A percentile compares a stretch with the other conserved stretches of the same genome.
These are phyloP conservation scores for Aspergillus bertholletiae DNA, from an alignment of 495 filamentous ascomycete genomes.

Conservation along the genomic window DNA sequence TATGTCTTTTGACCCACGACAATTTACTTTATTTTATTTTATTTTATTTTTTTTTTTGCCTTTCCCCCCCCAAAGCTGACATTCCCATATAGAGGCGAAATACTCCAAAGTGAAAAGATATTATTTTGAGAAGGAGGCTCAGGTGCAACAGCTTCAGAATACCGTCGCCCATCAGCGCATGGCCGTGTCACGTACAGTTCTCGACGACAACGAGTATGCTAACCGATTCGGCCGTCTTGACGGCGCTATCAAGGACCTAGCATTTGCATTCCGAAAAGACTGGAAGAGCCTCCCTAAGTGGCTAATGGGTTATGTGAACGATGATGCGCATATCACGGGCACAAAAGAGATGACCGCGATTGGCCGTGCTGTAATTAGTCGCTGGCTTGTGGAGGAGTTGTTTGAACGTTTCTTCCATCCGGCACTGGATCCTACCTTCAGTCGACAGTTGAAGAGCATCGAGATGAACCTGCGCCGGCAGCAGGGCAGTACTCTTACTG, in stretches of 20 bases:
- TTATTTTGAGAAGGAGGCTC: slow-evolving; percentile 92
- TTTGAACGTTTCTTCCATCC: slow-evolving; percentile 93
- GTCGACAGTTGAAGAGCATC: slow-evolving; percentile 74
- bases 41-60: slow-evolving; percentile 9
- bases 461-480: slow-evolving; percentile 82
- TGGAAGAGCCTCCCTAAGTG: slow-evolving; percentile 79
- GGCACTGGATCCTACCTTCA: slow-evolving; percentile 69
- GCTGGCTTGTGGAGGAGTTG: slow-evolving; percentile 88
- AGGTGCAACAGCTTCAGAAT: slow-evolving; percentile 94
- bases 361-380: slow-evolving; percentile 83
- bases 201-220: slow-evolving; percentile 93
- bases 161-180: slow-evolving; percentile 93
- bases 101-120: slow-evolving; percentile 97
- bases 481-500: slow-evolving; percentile 63
- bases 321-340: slow-evolving; percentile 74
- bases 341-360: slow-evolving; percentile 97
- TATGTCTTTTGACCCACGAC: slow-evolving; percentile 36
- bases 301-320: slow-evolving; percentile 74
- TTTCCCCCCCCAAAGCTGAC: too few species aligned
- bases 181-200: slow-evolving; percentile 87
- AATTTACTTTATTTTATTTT: too few species aligned
- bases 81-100: slow-evolving; percentile 65
- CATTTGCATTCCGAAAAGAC: slow-evolving; percentile 91
- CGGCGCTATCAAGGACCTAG: slow-evolving; percentile 89
- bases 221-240: slow-evolving; percentile 89